Evolutionary conservation across 805 yeast genomes (phyloP).

Genomic region (Starmerella cellae): DNA sequence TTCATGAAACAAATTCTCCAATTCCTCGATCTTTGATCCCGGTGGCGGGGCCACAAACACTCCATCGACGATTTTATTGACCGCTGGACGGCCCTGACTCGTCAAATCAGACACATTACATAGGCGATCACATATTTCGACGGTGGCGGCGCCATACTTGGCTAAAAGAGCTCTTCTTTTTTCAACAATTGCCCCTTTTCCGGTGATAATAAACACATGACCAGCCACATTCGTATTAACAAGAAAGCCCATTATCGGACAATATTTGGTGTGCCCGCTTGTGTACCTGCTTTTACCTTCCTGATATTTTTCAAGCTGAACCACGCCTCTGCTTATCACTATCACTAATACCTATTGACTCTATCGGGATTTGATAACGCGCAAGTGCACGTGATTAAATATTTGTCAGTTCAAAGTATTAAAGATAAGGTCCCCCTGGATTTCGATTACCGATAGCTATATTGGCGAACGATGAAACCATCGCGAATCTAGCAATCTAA

Average conservation of each 20-base stretch:
- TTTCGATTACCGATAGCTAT: too few species aligned
- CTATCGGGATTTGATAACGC: too few species aligned
- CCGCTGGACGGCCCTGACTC: conserved; percentile 47
- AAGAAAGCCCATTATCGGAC: conserved; percentile 20
- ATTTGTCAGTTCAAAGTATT: too few species aligned
- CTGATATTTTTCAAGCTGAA: too few species aligned
- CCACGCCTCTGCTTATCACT: too few species aligned
- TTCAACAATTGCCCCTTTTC: conserved; percentile 11
- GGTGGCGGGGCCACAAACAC: conserved; percentile 43
- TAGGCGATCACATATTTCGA: conserved; percentile 4
- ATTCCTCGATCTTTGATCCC: background rate
- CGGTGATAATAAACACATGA: conserved; percentile 17
- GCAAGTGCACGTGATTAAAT: too few species aligned
- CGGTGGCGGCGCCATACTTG: conserved; percentile 15
- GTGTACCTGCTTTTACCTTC: too few species aligned
- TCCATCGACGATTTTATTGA: conserved; percentile 54
- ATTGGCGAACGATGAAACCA: too few species aligned
- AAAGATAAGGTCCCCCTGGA: too few species aligned
- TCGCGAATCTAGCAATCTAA: too few species aligned
- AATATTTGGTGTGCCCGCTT: too few species aligned
- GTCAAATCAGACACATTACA: conserved; percentile 33
- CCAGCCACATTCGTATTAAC: conserved; percentile 13
- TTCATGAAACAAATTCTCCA: conserved; percentile 31
- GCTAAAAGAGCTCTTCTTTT: conserved; percentile 13
- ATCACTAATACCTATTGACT: too few species aligned